Conservation (phyloP, 352 stramenopile genomes). For the Globisporangium okanoganense region DNA sequence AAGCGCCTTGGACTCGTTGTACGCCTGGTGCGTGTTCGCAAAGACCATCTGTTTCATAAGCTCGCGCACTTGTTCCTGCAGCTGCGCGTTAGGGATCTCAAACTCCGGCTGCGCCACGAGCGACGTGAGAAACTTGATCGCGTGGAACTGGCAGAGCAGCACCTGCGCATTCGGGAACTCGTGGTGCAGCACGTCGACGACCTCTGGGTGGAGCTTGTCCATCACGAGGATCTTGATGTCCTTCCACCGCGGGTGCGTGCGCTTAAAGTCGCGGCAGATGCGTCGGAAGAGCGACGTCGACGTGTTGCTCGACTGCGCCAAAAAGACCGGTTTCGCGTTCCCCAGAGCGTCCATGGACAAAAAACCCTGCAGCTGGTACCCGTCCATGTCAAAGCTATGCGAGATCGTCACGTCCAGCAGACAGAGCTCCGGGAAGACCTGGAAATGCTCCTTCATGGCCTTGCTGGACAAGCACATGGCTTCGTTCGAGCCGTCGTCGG, state of each 20-base stretch:
- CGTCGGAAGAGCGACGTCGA: constrained; percentile 46
- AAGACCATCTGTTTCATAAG: constrained; percentile 64
- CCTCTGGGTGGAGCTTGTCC: constrained; percentile 48
- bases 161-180: constrained; percentile 57
- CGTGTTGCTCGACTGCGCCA: constrained; percentile 47
- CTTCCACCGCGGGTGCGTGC: constrained; percentile 58
- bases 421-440: constrained; percentile 56
- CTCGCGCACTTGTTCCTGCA: constrained; percentile 41
- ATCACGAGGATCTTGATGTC: constrained; percentile 66
- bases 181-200: constrained; percentile 46
- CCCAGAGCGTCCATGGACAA: constrained; percentile 67
- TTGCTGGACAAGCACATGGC: constrained; percentile 70
- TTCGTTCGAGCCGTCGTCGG: constrained; percentile 68
- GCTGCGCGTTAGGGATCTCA: constrained; percentile 28
- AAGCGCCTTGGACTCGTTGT: constrained; percentile 44
- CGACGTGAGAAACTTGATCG: constrained; percentile 59
- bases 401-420: constrained; percentile 49
- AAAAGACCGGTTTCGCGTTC: constrained; percentile 61
- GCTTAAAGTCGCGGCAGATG: constrained; percentile 73
- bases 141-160: constrained; percentile 66
- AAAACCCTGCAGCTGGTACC: constrained; percentile 54
- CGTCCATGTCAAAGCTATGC: constrained; percentile 26
- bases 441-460: constrained; percentile 68
- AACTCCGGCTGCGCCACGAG: constrained; percentile 43
- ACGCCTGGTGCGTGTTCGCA: constrained; percentile 41